phyloP scores from a whole-genome alignment of 2,329 filamentous ascomycete genomes.

The Torrubiellomyces zombiae region DNA sequence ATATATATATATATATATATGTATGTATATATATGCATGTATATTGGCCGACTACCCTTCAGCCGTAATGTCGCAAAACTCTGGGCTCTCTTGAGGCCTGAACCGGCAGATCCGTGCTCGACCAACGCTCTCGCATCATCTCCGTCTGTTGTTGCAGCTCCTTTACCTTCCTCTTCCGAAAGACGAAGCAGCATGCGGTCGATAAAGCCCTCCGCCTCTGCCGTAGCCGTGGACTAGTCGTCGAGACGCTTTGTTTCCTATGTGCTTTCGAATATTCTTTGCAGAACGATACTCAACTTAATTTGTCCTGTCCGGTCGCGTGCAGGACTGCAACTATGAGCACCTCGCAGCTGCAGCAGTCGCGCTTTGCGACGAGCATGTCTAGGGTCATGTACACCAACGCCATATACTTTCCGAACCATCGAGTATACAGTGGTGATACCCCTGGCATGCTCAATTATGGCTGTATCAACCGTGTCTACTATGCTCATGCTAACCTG shows the following conservation, averaged over 20 bases:
- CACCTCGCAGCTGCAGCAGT: constrained; percentile 27
- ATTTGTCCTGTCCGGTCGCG: too few species aligned
- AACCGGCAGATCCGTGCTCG: too few species aligned
- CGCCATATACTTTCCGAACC: constrained; percentile 74
- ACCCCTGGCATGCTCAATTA: constrained; percentile 60
- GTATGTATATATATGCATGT: too few species aligned
- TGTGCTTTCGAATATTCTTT: too few species aligned
- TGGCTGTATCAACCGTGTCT: constrained; percentile 63
- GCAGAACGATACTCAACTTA: too few species aligned
- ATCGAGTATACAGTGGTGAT: constrained; percentile 54
- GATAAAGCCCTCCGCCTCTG: too few species aligned
- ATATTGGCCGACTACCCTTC: too few species aligned
- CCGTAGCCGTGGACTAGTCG: too few species aligned
- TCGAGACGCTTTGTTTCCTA: too few species aligned
- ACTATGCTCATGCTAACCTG: constrained; percentile 69
- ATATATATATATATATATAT: too few species aligned
- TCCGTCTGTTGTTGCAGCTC: constrained; percentile 1
- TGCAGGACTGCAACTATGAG: constrained; percentile 19
- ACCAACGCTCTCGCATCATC: too few species aligned
- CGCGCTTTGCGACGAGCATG: constrained; percentile 27
- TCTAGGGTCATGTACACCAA: constrained; percentile 44
- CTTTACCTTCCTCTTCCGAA: constrained; percentile 3
- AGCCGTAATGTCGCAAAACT: too few species aligned
- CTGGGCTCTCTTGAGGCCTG: constrained; percentile 11
- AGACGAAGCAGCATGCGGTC: constrained; percentile 8